A percentile compares a stretch with the other conserved stretches of the same genome.
These are phyloP conservation scores for Diaporthe aspalathi DNA, from an alignment of 2,329 filamentous ascomycete species.

Conservation along the genomic window DNA sequence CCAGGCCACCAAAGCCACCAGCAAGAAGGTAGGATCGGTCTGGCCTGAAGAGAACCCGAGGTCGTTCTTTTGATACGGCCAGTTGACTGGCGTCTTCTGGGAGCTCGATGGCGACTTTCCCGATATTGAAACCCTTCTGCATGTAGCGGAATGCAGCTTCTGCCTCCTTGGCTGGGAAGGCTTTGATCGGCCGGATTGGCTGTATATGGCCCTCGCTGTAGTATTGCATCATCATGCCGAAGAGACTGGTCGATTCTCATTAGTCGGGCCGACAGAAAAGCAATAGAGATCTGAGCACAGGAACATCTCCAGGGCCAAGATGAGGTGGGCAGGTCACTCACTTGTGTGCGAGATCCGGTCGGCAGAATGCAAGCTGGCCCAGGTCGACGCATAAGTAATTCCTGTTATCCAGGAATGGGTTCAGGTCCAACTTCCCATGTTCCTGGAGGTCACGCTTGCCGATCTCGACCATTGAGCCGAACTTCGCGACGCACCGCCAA, in stretches of 20 bases:
- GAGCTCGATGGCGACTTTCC: not conserved
- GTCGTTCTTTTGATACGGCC: not conserved
- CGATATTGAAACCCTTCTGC: not conserved
- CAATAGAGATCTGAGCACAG: not conserved
- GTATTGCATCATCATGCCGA: not conserved
- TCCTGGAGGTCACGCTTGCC: constrained; percentile 22
- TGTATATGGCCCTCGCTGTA: not conserved
- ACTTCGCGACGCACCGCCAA: constrained; percentile 24
- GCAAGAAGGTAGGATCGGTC: not conserved
- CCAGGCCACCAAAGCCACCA: not conserved
- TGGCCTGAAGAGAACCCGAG: not conserved
- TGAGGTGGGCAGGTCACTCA: not conserved
- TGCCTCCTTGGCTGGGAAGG: not conserved
- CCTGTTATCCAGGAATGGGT: not conserved
- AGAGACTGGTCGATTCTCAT: not conserved
- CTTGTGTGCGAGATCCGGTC: not conserved
- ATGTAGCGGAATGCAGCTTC: not conserved
- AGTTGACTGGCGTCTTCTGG: not conserved
- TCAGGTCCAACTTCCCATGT: not conserved
- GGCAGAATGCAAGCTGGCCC: not conserved
- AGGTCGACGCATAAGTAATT: not conserved
- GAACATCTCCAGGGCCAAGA: not conserved
- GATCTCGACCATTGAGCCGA: constrained; percentile 22
- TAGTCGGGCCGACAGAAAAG: not conserved
- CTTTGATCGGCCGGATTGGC: not conserved